Evolutionary conservation across 106 monocot genomes (phyloP), one percentile per base, ranked within the genome.

Genomic region (Apostasia shenzhenica): DNA sequence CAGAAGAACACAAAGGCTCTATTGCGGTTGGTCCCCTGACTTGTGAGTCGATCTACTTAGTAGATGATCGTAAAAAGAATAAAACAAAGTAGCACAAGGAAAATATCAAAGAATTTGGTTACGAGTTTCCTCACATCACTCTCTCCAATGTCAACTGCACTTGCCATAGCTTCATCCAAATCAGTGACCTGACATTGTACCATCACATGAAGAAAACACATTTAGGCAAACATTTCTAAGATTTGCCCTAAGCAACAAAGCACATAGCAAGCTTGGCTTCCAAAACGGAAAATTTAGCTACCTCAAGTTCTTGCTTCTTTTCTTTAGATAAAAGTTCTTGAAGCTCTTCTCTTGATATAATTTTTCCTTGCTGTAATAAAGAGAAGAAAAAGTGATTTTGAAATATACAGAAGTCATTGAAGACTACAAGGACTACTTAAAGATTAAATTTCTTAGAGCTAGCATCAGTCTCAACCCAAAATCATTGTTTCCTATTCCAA

Each of bases 101-200:
- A 62, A 38, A 6, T 45, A 44, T 62, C 41, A 62, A 50, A 8
- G 50, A 50, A 5, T 50, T 8, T 50, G 12, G 39, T 45, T 62
- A 14, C 13, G 68, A 55, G 54, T 57, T 44, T 14, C 82, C 91
- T 82, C 65, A 92, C 97, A 75, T 89, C 86, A 70, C 79, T 83
- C 59, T 97, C 92, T 59, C 97, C 97, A n/a, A 97, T 97, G 78
- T 97, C 97, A 69, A 97, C 85, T 46, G 97, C 97, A 85, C 72
- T 84, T 77, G 86, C 86, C 92, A 92, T 85, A 13, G 92, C 89
- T 64, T 97, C 89, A 81, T 92, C 92, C 59, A 90, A 73, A 68
- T 89, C 97, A 71, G 84, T 71, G 44, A 94, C 58, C 89, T 89
- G 81, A 59, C 59, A 49, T 56, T 8, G 37, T 63, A 50, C 26